Evolutionary conservation across 257 asterid species (phyloP).

Genomic region (Avicennia marina): DNA sequence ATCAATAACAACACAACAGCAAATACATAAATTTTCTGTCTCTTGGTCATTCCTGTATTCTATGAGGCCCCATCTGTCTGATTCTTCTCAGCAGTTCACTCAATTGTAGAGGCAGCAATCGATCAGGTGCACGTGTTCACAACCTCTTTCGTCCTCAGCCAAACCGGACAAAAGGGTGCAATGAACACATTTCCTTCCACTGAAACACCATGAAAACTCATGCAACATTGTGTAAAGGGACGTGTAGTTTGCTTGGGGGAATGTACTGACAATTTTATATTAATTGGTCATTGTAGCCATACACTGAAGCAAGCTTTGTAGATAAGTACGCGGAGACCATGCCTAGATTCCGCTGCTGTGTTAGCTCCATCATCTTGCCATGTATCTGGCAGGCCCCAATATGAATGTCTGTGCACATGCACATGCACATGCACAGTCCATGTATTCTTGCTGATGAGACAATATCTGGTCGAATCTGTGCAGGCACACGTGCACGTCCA

Average conservation of each 20-base stretch:
- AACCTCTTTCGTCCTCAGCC: background rate
- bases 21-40: no score
- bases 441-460: background rate
- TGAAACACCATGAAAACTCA: background rate
- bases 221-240: background rate
- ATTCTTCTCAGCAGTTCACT: slow-evolving; percentile 7
- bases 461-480: background rate
- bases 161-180: background rate
- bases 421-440: no score
- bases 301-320: slow-evolving; percentile 9
- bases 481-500: slow-evolving; percentile 24
- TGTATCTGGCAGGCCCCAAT: background rate
- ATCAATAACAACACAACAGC: no score
- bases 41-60: slow-evolving; percentile 38
- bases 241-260: background rate
- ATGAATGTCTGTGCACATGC: background rate
- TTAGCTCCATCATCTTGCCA: background rate
- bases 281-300: background rate
- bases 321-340: slow-evolving; percentile 11
- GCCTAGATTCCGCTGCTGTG: slow-evolving; percentile 5
- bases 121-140: no score
- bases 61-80: slow-evolving; percentile 36
- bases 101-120: background rate
- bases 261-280: background rate
- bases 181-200: background rate